These are phyloP conservation scores for Lithospermum erythrorhizon DNA, from an alignment of 257 asterid species.

Conservation along the genomic window DNA sequence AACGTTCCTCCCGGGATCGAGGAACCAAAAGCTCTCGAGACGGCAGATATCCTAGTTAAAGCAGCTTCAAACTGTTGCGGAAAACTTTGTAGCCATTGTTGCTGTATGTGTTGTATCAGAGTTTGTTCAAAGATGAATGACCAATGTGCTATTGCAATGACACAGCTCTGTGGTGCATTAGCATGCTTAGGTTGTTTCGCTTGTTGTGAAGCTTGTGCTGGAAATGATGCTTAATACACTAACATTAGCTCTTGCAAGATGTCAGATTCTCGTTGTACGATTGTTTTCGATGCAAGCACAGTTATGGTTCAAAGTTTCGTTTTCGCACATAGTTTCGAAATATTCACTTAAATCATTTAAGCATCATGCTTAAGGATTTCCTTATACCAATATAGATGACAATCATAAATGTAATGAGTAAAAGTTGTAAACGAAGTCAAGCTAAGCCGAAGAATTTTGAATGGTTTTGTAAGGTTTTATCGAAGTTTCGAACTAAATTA, in stretches of 20 bases:
- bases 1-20: constrained; percentile 51
- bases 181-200: constrained; percentile 66
- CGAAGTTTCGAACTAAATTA: too few relatives aligned
- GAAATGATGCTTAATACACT: not conserved
- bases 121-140: constrained; percentile 56
- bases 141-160: constrained; percentile 54
- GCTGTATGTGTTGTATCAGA: constrained; percentile 75
- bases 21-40: constrained; percentile 26
- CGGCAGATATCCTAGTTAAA: constrained; percentile 49
- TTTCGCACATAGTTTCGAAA: too few relatives aligned
- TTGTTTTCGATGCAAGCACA: too few relatives aligned
- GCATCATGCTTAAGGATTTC: too few relatives aligned
- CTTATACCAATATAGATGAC: too few relatives aligned
- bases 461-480: too few relatives aligned
- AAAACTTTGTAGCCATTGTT: constrained; percentile 46
- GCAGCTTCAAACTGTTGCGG: constrained; percentile 74
- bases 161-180: constrained; percentile 59
- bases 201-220: constrained; percentile 17
- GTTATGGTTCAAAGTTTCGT: too few relatives aligned
- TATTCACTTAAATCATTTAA: too few relatives aligned
- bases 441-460: too few relatives aligned
- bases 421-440: too few relatives aligned
- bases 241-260: not conserved
- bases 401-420: too few relatives aligned
- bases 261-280: not conserved